Conservation (phyloP, 108 stramenopile species). For the Aurantiochytrium sp. region DNA sequence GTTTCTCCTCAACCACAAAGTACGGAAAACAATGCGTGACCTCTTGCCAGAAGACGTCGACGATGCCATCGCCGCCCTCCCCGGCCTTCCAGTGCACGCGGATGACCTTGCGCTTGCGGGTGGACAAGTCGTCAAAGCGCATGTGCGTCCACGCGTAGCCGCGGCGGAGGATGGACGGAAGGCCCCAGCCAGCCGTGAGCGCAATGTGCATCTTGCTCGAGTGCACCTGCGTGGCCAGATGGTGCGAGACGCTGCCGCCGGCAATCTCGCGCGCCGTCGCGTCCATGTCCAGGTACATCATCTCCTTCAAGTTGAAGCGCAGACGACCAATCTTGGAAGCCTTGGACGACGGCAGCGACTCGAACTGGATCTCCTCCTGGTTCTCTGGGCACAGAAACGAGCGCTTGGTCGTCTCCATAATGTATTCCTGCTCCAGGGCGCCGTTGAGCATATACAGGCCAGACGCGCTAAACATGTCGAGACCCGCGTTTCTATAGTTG, state of each 20-base stretch:
- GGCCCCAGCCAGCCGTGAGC: neutral
- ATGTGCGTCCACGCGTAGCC: slow-evolving; percentile 26
- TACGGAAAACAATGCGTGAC: slow-evolving; percentile 3
- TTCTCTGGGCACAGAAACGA: neutral
- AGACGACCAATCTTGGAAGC: neutral
- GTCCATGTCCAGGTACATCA: neutral
- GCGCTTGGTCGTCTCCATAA: neutral
- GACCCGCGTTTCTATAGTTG: neutral
- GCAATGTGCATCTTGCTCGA: slow-evolving; percentile 9
- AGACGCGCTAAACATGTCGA: neutral
- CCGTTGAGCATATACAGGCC: neutral
- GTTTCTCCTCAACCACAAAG: slow-evolving; percentile 28
- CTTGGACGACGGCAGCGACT: neutral
- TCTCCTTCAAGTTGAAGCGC: neutral
- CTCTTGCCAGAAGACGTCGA: neutral
- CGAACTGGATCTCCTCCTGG: neutral
- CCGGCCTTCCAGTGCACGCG: slow-evolving; percentile 7
- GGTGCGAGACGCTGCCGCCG: neutral
- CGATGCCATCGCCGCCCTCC: too few species aligned
- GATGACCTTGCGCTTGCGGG: neutral
- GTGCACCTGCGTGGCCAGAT: neutral
- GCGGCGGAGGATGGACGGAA: neutral
- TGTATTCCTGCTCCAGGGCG: neutral
- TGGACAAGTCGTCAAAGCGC: neutral
- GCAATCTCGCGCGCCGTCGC: neutral